These are phyloP conservation scores for Termitomyces sp. DNA, from an alignment of 768 basidiomycete species.

Conservation along the genomic window DNA sequence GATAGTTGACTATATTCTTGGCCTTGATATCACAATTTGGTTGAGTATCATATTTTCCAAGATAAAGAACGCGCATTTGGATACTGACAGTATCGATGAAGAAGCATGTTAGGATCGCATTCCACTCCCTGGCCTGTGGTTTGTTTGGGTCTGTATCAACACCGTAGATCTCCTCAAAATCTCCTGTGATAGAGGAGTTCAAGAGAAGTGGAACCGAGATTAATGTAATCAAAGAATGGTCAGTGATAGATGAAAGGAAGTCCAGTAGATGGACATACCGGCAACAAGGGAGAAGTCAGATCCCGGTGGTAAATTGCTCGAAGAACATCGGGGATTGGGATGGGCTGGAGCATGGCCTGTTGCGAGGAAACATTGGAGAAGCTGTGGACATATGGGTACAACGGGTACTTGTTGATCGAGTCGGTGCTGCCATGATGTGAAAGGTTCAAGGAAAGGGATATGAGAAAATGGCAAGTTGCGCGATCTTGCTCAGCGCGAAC, in stretches of 20 bases:
- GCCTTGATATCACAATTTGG: slow-evolving; percentile 44
- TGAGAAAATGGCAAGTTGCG: too few relatives aligned
- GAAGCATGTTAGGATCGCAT: slow-evolving; percentile 91
- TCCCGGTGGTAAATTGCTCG: slow-evolving; percentile 64
- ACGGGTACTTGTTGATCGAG: slow-evolving; percentile 60
- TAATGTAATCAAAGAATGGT: neutral
- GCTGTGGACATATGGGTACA: slow-evolving; percentile 90
- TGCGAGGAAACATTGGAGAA: slow-evolving; percentile 77
- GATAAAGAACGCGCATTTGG: neutral
- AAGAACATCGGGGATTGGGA: slow-evolving; percentile 80
- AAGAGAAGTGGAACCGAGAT: neutral
- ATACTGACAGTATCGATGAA: slow-evolving; percentile 87
- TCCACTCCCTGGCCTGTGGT: slow-evolving; percentile 78
- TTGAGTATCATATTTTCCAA: neutral
- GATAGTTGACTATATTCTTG: slow-evolving; percentile 88
- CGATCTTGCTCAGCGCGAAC: neutral
- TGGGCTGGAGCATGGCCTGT: slow-evolving; percentile 57
- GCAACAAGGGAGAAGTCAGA: slow-evolving; percentile 84
- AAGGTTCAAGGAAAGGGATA: neutral
- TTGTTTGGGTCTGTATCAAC: slow-evolving; percentile 48
- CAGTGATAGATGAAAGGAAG: neutral
- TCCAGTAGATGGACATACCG: slow-evolving; percentile 39
- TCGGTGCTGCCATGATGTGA: slow-evolving; percentile 45
- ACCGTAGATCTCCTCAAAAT: slow-evolving; percentile 93
- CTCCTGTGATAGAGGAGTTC: slow-evolving; percentile 44